Conservation (phyloP, 2,329 filamentous ascomycete genomes). For the Aspergillus fumigatus region DNA sequence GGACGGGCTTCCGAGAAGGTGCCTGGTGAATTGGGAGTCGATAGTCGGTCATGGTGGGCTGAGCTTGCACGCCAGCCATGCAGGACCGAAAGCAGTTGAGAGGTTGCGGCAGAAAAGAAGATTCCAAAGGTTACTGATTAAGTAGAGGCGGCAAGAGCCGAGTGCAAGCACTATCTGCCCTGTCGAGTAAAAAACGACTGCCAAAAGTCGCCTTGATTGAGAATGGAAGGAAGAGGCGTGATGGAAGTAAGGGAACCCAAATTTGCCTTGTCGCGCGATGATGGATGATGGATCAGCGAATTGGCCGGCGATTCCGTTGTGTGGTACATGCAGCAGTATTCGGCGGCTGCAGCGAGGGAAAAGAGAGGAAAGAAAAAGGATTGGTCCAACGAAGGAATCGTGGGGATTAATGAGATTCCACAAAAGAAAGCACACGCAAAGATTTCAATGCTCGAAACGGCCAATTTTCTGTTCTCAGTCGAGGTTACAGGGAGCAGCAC, state of each 20-base stretch:
- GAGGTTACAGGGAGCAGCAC: not conserved
- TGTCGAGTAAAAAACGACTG: not conserved
- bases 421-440: not conserved
- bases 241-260: conserved; percentile 1
- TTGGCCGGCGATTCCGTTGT: conserved; percentile 6
- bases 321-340: conserved; percentile 6
- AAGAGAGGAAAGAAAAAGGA: not conserved
- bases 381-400: not conserved
- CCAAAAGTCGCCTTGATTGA: not conserved
- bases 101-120: not conserved
- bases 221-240: not conserved
- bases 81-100: conserved; percentile 1
- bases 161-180: not conserved
- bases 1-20: conserved; percentile 28
- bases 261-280: not conserved
- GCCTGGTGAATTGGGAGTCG: conserved; percentile 33
- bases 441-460: not conserved
- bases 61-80: conserved; percentile 26
- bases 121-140: not conserved
- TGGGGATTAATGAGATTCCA: not conserved
- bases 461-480: not conserved
- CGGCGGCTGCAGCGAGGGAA: not conserved
- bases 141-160: not conserved
- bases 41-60: conserved; percentile 35
- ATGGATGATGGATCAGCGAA: conserved; percentile 5